Conservation (phyloP, 73 alveolate species). For the Stentor coeruleus region DNA sequence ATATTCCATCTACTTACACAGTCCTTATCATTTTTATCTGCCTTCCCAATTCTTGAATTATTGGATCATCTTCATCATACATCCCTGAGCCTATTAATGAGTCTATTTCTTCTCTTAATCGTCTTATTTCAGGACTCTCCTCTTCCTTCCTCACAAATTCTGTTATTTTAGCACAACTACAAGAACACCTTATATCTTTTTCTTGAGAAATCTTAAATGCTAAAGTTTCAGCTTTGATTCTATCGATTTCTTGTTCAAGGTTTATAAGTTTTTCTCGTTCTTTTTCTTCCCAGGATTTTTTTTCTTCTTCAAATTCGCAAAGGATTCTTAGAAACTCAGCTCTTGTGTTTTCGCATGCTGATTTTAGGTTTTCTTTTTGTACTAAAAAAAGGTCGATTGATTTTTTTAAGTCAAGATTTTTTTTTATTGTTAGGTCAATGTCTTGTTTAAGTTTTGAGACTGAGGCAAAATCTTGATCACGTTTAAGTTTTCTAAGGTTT, state of each 20-base stretch:
- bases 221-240: slow-evolving; percentile 42
- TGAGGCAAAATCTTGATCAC: slow-evolving; percentile 76
- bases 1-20: neutral
- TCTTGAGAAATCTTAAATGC: slow-evolving; percentile 34
- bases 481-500: slow-evolving; percentile 52
- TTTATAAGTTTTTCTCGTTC: slow-evolving; percentile 65
- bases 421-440: slow-evolving; percentile 64
- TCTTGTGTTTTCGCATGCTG: slow-evolving; percentile 61
- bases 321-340: slow-evolving; percentile 63
- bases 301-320: slow-evolving; percentile 70
- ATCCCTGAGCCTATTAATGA: slow-evolving; percentile 64
- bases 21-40: slow-evolving; percentile 38
- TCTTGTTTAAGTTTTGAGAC: slow-evolving; percentile 69
- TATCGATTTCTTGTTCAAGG: slow-evolving; percentile 37
- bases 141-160: neutral
- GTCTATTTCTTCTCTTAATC: slow-evolving; percentile 71
- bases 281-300: slow-evolving; percentile 58
- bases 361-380: slow-evolving; percentile 45
- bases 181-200: slow-evolving; percentile 31
- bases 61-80: slow-evolving; percentile 76
- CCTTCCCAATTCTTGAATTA: slow-evolving; percentile 68
- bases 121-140: slow-evolving; percentile 35
- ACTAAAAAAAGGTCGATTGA: slow-evolving; percentile 53
- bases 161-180: slow-evolving; percentile 34
- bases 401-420: slow-evolving; percentile 63